Evolutionary conservation across 495 filamentous ascomycete genomes (phyloP).

Genomic region (Tuber aestivum): DNA sequence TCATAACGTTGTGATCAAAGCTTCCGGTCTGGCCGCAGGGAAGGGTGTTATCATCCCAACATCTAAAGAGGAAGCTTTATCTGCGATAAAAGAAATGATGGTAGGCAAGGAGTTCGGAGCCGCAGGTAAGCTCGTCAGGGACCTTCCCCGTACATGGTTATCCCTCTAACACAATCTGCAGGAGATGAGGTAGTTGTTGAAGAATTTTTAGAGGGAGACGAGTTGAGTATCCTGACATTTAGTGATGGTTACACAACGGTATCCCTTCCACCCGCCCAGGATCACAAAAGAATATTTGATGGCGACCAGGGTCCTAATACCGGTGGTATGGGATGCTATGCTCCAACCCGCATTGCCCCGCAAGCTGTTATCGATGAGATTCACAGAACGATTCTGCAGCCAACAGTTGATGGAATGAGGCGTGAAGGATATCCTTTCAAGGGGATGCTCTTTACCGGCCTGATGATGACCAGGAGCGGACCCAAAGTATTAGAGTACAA

Average conservation of each 20-base stretch:
- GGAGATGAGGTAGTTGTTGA: conserved; percentile 87
- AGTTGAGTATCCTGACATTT: conserved; percentile 86
- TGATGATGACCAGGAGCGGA: conserved; percentile 87
- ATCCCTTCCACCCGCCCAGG: conserved; percentile 85
- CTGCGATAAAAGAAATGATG: conserved; percentile 85
- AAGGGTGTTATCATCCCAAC: conserved; percentile 87
- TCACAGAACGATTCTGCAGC: conserved; percentile 75
- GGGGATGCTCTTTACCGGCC: conserved; percentile 86
- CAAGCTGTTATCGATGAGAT: conserved; percentile 68
- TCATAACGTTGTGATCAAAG: conserved; percentile 84
- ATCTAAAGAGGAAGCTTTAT: conserved; percentile 71
- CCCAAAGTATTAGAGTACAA: conserved; percentile 95
- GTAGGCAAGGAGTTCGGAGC: conserved; percentile 74
- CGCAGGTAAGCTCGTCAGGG: conserved; percentile 56
- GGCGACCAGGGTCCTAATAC: conserved; percentile 91
- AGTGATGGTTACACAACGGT: conserved; percentile 80
- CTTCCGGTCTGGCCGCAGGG: conserved; percentile 75
- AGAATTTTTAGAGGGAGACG: conserved; percentile 86
- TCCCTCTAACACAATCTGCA: conserved; percentile 2
- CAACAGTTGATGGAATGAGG: conserved; percentile 83
- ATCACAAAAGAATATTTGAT: conserved; percentile 91
- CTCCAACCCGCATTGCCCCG: conserved; percentile 76
- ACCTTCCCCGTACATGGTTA: not conserved
- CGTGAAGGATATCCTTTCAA: conserved; percentile 70
- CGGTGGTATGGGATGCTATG: conserved; percentile 97